Base-by-base conservation (phyloP, 345 rosid genomes). In the Moricandia moricandioides region DNA sequence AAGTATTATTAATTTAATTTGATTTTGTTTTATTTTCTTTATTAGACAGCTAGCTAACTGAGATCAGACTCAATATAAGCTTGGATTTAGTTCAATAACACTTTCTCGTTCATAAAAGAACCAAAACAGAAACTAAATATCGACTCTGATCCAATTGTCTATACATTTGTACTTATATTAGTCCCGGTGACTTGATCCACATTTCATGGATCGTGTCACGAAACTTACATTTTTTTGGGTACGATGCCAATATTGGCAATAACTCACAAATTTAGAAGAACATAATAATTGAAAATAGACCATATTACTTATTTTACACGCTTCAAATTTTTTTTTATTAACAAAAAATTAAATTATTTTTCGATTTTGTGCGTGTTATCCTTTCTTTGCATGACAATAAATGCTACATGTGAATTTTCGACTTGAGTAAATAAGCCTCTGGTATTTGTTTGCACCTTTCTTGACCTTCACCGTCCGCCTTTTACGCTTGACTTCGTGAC, bases 261-360 rank as follows among this genome's bases (percentile, higher is more conserved):
- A 67, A 67, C 10, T 59, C 51, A 24, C 67, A 47, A 24, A 21
- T 59, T 47, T 74, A 60, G 67, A 67, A 66, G 56, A 49, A 16
- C 56, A 17, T 49, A 49, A 49, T 49, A 49, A 14, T 49, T 49
- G 21, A 14, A n/a, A 18, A 12, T 14, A 17, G 69, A 61, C 30
- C 21, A 9, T 4, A 30, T 27, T 35, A 30, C 24, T 34, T 75
- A 18, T 31, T 66, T 4, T 5, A 5, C 12, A 49, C 29, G 60
- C 5, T 35, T 66, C 59, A 57, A 27, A 7, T 65, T 37, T n/a
- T n/a, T n/a, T n/a, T n/a, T n/a, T n/a, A n/a, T n/a, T n/a, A n/a
- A n/a, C n/a, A n/a, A n/a, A n/a, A n/a, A n/a, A n/a, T n/a, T n/a
- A n/a, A n/a, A n/a, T n/a, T n/a, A n/a, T n/a, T n/a, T n/a, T n/a